Evolutionary conservation across 108 stramenopile species (phyloP).

Genomic region (Cyclotella atomus): DNA sequence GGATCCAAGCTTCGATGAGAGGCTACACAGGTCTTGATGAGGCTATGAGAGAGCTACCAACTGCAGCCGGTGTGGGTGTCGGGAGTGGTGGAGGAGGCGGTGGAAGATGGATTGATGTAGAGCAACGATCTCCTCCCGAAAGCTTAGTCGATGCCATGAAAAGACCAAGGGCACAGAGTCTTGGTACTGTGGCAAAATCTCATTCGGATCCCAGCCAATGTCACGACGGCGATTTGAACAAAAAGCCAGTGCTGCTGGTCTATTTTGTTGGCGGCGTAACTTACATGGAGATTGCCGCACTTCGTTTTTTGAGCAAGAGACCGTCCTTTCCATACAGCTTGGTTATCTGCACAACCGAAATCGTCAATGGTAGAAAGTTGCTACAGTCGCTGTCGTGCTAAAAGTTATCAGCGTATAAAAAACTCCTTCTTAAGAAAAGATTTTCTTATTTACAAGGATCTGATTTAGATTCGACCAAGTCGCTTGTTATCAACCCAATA

Average conservation of each 20-base stretch:
- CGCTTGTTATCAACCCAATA: constrained; percentile 49
- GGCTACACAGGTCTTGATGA: constrained; percentile 84
- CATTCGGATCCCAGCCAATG: constrained; percentile 1
- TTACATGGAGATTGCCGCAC: constrained; percentile 92
- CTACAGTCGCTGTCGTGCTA: constrained; percentile 60
- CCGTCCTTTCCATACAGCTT: constrained; percentile 79
- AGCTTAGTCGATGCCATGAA: constrained; percentile 66
- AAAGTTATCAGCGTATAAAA: too few species aligned
- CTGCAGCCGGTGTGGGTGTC: constrained; percentile 21
- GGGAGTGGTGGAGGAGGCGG: constrained; percentile 31
- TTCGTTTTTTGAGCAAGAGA: constrained; percentile 85
- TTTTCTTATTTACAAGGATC: too few species aligned
- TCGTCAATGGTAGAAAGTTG: constrained; percentile 76
- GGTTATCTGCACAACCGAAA: constrained; percentile 71
- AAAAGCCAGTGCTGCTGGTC: constrained; percentile 86
- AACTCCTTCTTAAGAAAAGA: too few species aligned
- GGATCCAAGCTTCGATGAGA: constrained; percentile 85
- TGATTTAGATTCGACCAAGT: too few species aligned
- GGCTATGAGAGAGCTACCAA: constrained; percentile 64
- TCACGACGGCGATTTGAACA: neutral
- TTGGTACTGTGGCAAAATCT: constrained; percentile 60
- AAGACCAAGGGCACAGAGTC: constrained; percentile 26
- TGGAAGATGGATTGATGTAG: constrained; percentile 74
- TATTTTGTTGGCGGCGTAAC: constrained; percentile 93
- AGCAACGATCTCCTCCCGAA: constrained; percentile 66